Base-by-base conservation (phyloP, 2,329 filamentous ascomycete species). In the Fusarium brachygibbosum region DNA sequence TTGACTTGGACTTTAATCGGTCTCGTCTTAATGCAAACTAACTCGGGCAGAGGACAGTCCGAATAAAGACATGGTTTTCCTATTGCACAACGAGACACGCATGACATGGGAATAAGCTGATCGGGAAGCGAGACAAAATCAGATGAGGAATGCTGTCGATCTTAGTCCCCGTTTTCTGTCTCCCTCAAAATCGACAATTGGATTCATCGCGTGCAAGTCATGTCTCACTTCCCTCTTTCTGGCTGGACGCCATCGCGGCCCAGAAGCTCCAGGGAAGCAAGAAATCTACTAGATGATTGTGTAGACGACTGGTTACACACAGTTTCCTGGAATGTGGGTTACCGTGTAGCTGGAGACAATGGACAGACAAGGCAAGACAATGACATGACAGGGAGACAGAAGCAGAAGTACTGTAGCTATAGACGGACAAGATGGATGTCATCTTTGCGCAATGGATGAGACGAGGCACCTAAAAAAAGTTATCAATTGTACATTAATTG, bases 181-280 rank as follows among this genome's bases (percentile, higher is more conserved):
- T 37, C 53, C 42, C 54, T 56, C 34, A 56, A 59, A 37, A 66
- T 51, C 34, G 31, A 48, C 29, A 46, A 44, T 44, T 57, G 31
- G 35, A 55, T 63, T 46, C n/a, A 57, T 68, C 40, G 42, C 44
- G 31, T 42, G 54, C 51, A 61, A 41, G 49, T 21, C 41, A 53
- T 61, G 66, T 66, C 66, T 69, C 55, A 54, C 40, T 31, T 35
- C 16, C 28, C 37, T 35, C 31, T 28, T 48, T 25, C 17, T 42
- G 50, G 52, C 28, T 49, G 48, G 23, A 59, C 44, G 50, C 49
- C 51, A 42, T 59, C 12, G 34, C n/a, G 49, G 34, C 21, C 53
- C 44, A 70, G 66, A 70, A 63, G 58, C 66, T 63, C 31, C 29
- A 66, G 54, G 49, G 57, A 69, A 70, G 62, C 67, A 45, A 14